Conservation (phyloP, 192 early-diverging fungal genomes). For the Coemansia reversa region DNA sequence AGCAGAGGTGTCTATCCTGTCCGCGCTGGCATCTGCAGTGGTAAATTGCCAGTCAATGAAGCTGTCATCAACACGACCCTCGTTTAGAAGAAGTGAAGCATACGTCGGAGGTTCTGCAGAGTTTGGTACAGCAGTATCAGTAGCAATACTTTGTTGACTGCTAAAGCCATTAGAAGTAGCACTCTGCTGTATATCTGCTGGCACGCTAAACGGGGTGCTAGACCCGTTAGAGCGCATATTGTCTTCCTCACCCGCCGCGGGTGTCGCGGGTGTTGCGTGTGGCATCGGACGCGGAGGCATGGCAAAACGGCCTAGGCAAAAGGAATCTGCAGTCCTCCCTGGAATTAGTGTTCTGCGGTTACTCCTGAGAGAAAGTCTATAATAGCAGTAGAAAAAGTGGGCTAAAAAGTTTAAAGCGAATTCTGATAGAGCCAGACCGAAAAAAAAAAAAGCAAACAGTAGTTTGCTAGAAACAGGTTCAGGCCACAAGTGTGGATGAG, state of each 20-base stretch:
- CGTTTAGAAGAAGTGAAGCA: neutral
- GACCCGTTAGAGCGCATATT: neutral
- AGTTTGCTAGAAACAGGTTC: neutral
- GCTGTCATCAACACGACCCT: neutral
- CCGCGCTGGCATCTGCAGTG: neutral
- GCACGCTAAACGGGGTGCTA: slow-evolving; percentile 8
- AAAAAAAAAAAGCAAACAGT: neutral
- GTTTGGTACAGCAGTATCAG: neutral
- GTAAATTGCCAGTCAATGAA: neutral
- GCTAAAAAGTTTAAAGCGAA: neutral
- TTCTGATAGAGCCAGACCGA: neutral
- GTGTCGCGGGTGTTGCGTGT: neutral
- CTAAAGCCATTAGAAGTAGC: neutral
- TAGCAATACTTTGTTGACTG: neutral
- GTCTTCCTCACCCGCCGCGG: neutral
- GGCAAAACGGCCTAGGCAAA: neutral
- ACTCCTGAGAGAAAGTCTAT: neutral
- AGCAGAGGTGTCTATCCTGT: neutral
- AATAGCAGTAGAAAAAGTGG: neutral
- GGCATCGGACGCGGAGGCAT: slow-evolving; percentile 28
- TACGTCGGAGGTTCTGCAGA: neutral
- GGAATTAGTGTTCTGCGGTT: neutral
- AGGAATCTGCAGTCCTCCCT: neutral
- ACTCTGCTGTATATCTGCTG: neutral
- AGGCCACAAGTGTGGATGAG: neutral